Evolutionary conservation across 176 grass and related monocot species (phyloP), one percentile per base, ranked within the genome.

Genomic region (Zea luxurians): DNA sequence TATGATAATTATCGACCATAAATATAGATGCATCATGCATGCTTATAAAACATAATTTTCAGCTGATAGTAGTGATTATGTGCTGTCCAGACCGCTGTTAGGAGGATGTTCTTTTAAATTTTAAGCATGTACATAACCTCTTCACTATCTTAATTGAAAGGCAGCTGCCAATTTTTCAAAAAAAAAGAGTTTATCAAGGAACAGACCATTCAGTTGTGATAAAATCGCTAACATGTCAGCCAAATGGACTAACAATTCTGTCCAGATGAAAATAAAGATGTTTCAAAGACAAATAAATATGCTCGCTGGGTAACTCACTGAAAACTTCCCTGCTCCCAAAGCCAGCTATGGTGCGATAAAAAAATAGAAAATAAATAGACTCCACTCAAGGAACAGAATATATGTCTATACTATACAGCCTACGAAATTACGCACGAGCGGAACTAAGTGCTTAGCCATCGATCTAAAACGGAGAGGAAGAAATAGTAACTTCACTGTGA

Each of bases 321-420:
- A 12, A 76, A 73, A 40, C 12, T 63, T 48, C 48, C 59, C 16
- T 43, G 7, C 10, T 9, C 20, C 8, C 16, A 42, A 73, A 71
- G 17, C 62, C 44, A 79, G 61, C 11, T 66, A 74, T 27, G 45
- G 43, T 78, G 36, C n/a, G 42, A 53, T 13, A 79, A 71, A 69
- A 70, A 27, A 27, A 59, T 36, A 73, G 6, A 61, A 63, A 65
- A 18, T 38, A 63, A 74, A 68, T 62, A 55, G 37, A 55, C 18
- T 61, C 17, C 46, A 37, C 38, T 6, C 36, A 60, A 43, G 2
- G 38, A 16, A 60, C 1, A 9, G 36, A 66, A 41, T 49, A 43
- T 15, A 1, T 7, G 48, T 36, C 17, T 49, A 20, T 58, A 73
- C 16, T 59, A 41, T 34, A 42, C 20, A 78, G 9, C 10, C 36